phyloP scores from a whole-genome alignment of 352 stramenopile genomes.

The Pythium dissotocum region DNA sequence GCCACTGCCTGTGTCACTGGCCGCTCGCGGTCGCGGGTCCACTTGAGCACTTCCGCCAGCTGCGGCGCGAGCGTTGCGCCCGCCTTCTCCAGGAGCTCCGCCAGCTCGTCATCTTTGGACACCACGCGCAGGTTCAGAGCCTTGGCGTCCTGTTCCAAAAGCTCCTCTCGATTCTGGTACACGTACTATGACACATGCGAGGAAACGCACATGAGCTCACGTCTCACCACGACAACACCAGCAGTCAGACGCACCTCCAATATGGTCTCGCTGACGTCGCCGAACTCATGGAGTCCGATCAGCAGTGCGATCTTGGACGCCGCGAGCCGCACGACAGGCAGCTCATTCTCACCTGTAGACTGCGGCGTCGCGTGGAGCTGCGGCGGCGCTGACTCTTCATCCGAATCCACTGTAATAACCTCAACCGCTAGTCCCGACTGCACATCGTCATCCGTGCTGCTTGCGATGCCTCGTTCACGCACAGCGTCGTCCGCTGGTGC shows the following conservation, averaged over 20 bases:
- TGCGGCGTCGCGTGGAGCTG: neutral
- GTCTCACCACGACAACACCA: neutral
- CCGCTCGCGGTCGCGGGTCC: constrained; percentile 36
- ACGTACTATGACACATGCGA: constrained; percentile 33
- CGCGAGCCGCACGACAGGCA: constrained; percentile 49
- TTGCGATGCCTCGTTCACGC: neutral
- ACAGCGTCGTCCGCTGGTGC: neutral
- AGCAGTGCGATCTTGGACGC: constrained; percentile 73
- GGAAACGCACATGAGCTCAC: neutral
- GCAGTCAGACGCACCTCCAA: constrained; percentile 32
- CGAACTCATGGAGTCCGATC: constrained; percentile 73
- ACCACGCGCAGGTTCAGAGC: constrained; percentile 48
- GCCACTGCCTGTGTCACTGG: constrained; percentile 34
- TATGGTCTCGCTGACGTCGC: constrained; percentile 49
- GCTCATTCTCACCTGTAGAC: neutral
- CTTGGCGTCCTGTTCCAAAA: constrained; percentile 49
- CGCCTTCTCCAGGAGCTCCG: constrained; percentile 51
- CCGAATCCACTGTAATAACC: neutral
- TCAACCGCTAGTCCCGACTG: neutral
- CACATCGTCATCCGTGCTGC: neutral
- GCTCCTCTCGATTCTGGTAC: constrained; percentile 64
- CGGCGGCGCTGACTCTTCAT: neutral
- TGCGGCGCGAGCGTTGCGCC: constrained; percentile 36
- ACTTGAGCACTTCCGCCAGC: constrained; percentile 51
- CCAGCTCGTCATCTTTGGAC: constrained; percentile 60